Evolutionary conservation across 2,329 filamentous ascomycete genomes (phyloP).

Genomic region (Ceratocystis ficicola): DNA sequence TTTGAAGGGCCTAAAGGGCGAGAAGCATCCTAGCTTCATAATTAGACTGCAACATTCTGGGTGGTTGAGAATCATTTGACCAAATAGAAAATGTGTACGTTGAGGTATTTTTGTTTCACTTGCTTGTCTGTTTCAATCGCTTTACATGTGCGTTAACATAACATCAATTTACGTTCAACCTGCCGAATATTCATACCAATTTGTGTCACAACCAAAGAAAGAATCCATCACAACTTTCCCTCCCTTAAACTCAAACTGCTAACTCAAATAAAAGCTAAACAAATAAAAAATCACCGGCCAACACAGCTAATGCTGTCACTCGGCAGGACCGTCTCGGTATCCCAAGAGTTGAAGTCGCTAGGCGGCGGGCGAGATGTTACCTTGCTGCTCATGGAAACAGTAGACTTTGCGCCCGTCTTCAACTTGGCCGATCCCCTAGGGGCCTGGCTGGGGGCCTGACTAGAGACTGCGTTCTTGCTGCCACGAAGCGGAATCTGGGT

Average conservation of each 20-base stretch:
- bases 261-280: neutral
- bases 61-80: too few relatives aligned
- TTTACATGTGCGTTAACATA: too few relatives aligned
- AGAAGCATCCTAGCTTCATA: too few relatives aligned
- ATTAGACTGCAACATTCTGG: too few relatives aligned
- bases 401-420: neutral
- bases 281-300: slow-evolving; percentile 29
- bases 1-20: too few relatives aligned
- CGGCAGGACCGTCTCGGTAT: slow-evolving; percentile 43
- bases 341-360: slow-evolving; percentile 34
- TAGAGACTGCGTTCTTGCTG: slow-evolving; percentile 8
- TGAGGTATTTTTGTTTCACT: too few relatives aligned
- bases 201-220: too few relatives aligned
- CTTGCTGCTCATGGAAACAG: slow-evolving; percentile 19
- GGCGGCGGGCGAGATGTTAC: slow-evolving; percentile 34
- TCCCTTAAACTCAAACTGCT: neutral
- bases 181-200: too few relatives aligned
- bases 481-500: slow-evolving; percentile 1
- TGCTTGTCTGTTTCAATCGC: too few relatives aligned
- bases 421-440: neutral
- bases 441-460: slow-evolving; percentile 15
- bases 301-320: slow-evolving; percentile 52
- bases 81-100: too few relatives aligned
- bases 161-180: too few relatives aligned
- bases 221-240: neutral